phyloP scores from a whole-genome alignment of 768 basidiomycete genomes.

The Punctularia strigosozonata region DNA sequence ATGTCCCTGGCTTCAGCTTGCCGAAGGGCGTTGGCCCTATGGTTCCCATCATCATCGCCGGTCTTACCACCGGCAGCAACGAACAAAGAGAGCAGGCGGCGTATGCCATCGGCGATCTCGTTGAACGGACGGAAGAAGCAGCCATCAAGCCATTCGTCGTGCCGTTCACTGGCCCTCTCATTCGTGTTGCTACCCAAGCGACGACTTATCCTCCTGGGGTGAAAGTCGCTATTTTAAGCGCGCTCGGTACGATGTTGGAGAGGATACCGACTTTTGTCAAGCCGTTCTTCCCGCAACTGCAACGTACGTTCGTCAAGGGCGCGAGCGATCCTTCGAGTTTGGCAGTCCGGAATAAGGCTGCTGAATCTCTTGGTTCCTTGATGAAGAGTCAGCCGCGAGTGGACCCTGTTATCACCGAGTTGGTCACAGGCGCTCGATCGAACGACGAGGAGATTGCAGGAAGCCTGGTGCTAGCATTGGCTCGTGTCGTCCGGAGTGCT shows the following conservation, averaged over 20 bases:
- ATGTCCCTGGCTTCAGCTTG: constrained; percentile 78
- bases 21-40: constrained; percentile 75
- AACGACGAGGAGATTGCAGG: constrained; percentile 63
- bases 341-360: constrained; percentile 73
- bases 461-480: constrained; percentile 67
- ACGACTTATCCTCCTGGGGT: constrained; percentile 86
- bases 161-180: constrained; percentile 90
- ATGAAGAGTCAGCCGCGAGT: constrained; percentile 88
- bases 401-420: constrained; percentile 89
- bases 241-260: constrained; percentile 76
- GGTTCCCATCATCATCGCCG: constrained; percentile 83
- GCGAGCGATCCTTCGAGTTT: constrained; percentile 68
- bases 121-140: constrained; percentile 71
- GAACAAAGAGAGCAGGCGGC: constrained; percentile 94
- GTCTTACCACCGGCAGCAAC: constrained; percentile 88
- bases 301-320: constrained; percentile 93
- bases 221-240: constrained; percentile 82
- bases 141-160: constrained; percentile 95
- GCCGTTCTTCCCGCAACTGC: constrained; percentile 97
- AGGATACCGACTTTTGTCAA: constrained; percentile 83
- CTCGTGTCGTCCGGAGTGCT: constrained; percentile 61
- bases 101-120: constrained; percentile 92
- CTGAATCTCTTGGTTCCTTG: constrained; percentile 73
- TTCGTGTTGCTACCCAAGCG: constrained; percentile 86
- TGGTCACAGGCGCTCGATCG: constrained; percentile 46